Conservation (phyloP, 768 basidiomycete genomes). For the Leccinum boreale region DNA sequence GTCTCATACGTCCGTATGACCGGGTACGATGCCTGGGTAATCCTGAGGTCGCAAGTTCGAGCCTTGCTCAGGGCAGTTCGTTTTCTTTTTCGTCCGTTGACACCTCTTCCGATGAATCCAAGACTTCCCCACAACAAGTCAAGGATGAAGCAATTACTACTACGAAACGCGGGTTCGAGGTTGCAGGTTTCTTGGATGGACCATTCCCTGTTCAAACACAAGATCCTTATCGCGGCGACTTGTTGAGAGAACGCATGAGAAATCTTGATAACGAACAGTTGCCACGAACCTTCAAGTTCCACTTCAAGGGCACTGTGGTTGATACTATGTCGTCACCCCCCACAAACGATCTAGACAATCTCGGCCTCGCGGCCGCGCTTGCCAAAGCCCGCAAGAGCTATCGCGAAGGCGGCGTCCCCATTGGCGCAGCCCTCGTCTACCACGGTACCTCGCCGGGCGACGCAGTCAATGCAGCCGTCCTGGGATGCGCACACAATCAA, state of each 20-base stretch:
- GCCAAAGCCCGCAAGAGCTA: constrained; percentile 46
- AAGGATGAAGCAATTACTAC: not conserved
- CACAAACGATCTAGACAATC: constrained; percentile 19
- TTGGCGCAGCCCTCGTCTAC: constrained; percentile 50
- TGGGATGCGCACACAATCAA: constrained; percentile 44
- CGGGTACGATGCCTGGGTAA: constrained; percentile 29
- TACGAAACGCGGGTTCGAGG: not conserved
- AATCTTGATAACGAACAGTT: not conserved
- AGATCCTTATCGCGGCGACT: not conserved
- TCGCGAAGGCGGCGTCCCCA: constrained; percentile 58
- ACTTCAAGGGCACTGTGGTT: not conserved
- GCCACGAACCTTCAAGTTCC: not conserved
- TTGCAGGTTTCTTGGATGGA: not conserved
- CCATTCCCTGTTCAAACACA: not conserved
- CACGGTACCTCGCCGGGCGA: constrained; percentile 15
- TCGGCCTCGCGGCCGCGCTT: constrained; percentile 33
- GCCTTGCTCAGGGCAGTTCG: constrained; percentile 47
- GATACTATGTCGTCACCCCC: not conserved
- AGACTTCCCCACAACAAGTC: no score
- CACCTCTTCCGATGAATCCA: not conserved
- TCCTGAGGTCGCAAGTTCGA: constrained; percentile 65
- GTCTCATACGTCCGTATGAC: constrained; percentile 45
- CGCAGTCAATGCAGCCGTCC: constrained; percentile 19
- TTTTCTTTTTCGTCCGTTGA: constrained; percentile 10
- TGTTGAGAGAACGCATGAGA: not conserved